Evolutionary conservation across 371 early-diverging fungal genomes (phyloP).

Genomic region (Apophysomyces elegans): DNA sequence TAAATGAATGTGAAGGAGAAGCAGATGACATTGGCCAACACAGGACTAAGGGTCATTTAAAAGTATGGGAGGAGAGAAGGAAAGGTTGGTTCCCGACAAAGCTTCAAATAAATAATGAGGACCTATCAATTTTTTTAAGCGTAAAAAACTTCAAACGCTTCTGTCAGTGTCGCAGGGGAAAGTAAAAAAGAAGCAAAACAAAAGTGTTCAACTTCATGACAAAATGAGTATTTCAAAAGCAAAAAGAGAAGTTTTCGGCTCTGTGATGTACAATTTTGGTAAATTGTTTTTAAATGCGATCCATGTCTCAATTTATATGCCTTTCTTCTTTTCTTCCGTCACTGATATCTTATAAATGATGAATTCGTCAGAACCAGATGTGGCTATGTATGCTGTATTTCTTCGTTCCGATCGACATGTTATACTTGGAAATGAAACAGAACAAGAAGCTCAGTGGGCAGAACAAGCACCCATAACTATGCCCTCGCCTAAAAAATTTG

Average conservation of each 20-base stretch:
- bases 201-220: too few species aligned
- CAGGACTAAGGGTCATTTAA: constrained; percentile 10
- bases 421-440: constrained; percentile 49
- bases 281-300: too few species aligned
- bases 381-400: constrained; percentile 23
- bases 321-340: background rate
- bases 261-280: background rate
- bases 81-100: background rate
- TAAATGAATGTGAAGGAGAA: constrained; percentile 39
- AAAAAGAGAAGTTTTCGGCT: background rate
- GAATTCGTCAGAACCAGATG: background rate
- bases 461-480: constrained; percentile 44
- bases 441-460: constrained; percentile 48
- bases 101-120: background rate
- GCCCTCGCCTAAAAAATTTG: constrained; percentile 29
- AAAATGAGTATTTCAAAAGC: background rate
- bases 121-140: too few species aligned
- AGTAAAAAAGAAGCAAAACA: too few species aligned
- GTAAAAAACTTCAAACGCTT: too few species aligned
- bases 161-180: too few species aligned
- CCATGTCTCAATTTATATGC: background rate
- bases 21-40: constrained; percentile 41
- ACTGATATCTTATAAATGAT: background rate
- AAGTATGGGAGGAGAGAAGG: background rate
- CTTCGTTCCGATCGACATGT: constrained; percentile 40